Base-by-base conservation (phyloP, 1,284 basidiomycete genomes). In the Pseudozyma tsukubaensis region DNA sequence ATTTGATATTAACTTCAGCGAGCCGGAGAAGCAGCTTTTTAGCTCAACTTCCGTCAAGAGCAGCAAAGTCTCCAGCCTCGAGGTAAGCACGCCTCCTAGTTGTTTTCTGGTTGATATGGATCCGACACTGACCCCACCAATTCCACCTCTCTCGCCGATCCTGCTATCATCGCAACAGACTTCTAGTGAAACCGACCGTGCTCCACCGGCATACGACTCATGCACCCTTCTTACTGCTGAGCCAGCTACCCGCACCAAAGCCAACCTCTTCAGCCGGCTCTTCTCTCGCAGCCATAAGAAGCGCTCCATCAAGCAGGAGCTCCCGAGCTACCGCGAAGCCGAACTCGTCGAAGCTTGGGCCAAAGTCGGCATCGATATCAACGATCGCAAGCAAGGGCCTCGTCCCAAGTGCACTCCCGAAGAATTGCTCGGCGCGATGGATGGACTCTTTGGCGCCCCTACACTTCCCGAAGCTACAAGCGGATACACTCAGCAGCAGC, bases 351-450 rank as follows among this genome's bases (percentile, higher is more conserved):
- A 51, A 18, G 52, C 69, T 0, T 76, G 73, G 73, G 65, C 69
- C 18, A 51, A 65, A 21, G 44, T 76, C 11, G 73, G 73, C 16
- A 69, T 76, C 39, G 65, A 76, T 29, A 18, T 76, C 53, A 59
- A 76, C 56, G 49, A 76, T 34, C 59, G 59, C 49, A 65, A 51
- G 47, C 64, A 68, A 3, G 73, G 69, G 5, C 73, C 73, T 16
- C 43, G 47, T 8, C 73, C 73, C 14, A 19, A 65, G 4, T 76
- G 73, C 51, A 76, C 73, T 1, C 73, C 73, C 0, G 59, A 72
- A 8, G 65, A 76, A 34, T 53, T 45, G 63, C 19, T 62, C 11
- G 10, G 10, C 13, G 58, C 64, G 37, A 64, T 72, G 64, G 60
- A 76, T 32, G 68, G 52, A 1, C 49, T 74, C 10, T 70, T 74